These are phyloP conservation scores for Biscogniauxia marginata DNA, from an alignment of 2,329 filamentous ascomycete species.

Conservation along the genomic window DNA sequence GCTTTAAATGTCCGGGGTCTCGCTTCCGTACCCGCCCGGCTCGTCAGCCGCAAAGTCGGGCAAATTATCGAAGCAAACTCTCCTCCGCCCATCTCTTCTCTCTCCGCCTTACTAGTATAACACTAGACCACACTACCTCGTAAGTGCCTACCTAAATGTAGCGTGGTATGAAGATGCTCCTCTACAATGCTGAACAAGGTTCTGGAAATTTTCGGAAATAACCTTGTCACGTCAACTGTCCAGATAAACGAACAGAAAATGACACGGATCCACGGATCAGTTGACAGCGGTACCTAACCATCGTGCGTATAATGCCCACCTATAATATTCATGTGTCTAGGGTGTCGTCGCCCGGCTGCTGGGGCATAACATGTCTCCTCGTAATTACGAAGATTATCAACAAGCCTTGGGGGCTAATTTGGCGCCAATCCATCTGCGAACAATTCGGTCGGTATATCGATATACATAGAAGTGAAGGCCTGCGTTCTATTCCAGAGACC, in stretches of 20 bases:
- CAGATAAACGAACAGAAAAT: neutral
- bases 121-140: too few relatives aligned
- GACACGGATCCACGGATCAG: neutral
- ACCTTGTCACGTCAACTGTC: neutral
- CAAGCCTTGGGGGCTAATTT: neutral
- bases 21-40: neutral
- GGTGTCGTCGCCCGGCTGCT: neutral
- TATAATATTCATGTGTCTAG: neutral
- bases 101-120: too few relatives aligned
- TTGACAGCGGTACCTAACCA: neutral
- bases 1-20: neutral
- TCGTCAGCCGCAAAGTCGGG: neutral
- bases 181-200: neutral
- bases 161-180: neutral
- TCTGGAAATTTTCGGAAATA: neutral
- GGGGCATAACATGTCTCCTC: neutral
- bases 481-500: neutral
- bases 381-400: neutral
- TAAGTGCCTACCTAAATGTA: too few relatives aligned
- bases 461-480: neutral
- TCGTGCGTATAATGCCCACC: neutral
- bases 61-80: neutral
- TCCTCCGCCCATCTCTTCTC: neutral
- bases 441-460: neutral
- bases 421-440: neutral